Percentiles rank a stretch among this genome's conserved stretches.
Evolutionary conservation across 176 grass and related monocot species (phyloP).

Genomic region (Triticum urartu): DNA sequence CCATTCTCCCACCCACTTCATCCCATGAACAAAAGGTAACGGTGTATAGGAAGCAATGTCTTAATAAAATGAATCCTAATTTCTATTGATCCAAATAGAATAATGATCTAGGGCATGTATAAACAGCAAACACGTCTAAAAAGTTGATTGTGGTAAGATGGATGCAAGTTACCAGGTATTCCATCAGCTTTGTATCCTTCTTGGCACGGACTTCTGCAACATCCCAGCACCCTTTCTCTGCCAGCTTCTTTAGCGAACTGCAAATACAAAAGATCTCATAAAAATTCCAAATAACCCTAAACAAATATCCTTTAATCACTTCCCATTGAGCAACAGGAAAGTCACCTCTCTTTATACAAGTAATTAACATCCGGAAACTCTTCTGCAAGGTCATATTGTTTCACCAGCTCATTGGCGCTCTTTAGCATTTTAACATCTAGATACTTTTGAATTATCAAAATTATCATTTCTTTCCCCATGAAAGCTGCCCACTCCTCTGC

Average conservation of each 20-base stretch:
- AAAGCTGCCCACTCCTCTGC: slow-evolving; percentile 81
- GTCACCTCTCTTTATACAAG: slow-evolving; percentile 92
- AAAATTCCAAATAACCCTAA: slow-evolving; percentile 16
- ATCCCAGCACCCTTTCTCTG: slow-evolving; percentile 97
- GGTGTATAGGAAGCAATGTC: slow-evolving; percentile 14
- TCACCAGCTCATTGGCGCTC: slow-evolving; percentile 78
- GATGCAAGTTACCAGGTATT: slow-evolving; percentile 73
- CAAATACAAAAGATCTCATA: slow-evolving; percentile 20
- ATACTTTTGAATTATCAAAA: slow-evolving; percentile 74
- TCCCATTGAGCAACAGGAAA: slow-evolving; percentile 15
- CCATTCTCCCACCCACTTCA: neutral
- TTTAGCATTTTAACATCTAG: slow-evolving; percentile 79
- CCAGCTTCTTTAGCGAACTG: slow-evolving; percentile 87
- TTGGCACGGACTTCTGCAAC: slow-evolving; percentile 79
- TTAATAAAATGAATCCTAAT: neutral
- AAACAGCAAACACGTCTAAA: neutral
- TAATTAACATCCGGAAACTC: slow-evolving; percentile 81
- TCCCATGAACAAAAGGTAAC: neutral
- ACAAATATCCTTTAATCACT: neutral
- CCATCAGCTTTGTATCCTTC: slow-evolving; percentile 70
- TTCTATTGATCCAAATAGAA: neutral
- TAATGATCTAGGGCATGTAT: neutral
- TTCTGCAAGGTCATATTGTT: slow-evolving; percentile 66
- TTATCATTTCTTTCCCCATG: slow-evolving; percentile 68
- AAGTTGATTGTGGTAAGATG: slow-evolving; percentile 3